A percentile compares a stretch with the other conserved stretches of the same genome.
These are phyloP conservation scores for Fonsecaea pedrosoi DNA, from an alignment of 2,329 filamentous ascomycete species.

Conservation along the genomic window DNA sequence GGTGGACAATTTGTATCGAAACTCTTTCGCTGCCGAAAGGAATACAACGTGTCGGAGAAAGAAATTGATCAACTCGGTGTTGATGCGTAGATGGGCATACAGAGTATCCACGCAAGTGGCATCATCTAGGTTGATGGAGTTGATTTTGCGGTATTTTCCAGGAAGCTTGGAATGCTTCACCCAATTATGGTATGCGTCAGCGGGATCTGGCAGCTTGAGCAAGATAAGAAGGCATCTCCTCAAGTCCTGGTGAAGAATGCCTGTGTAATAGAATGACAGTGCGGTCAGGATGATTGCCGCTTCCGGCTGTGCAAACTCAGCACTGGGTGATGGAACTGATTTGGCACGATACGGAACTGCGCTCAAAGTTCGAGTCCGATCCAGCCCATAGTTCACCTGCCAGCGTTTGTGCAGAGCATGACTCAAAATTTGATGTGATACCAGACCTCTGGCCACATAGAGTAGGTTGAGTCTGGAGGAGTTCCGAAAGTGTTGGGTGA, in stretches of 20 bases:
- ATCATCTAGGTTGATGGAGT: constrained; percentile 67
- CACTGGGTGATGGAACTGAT: constrained; percentile 60
- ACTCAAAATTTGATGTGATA: constrained; percentile 61
- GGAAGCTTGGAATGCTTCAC: constrained; percentile 43
- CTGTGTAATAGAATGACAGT: constrained; percentile 64
- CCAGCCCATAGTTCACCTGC: constrained; percentile 69
- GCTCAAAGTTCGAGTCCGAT: constrained; percentile 60
- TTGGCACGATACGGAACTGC: constrained; percentile 68
- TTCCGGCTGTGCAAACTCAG: constrained; percentile 70
- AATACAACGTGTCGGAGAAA: constrained; percentile 67
- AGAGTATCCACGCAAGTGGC: constrained; percentile 56
- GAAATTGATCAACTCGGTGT: constrained; percentile 67
- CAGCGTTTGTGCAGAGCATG: constrained; percentile 68
- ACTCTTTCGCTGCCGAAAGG: constrained; percentile 50
- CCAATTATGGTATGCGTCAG: constrained; percentile 55
- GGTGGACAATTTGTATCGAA: constrained; percentile 42
- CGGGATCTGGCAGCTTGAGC: constrained; percentile 58
- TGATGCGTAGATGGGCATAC: constrained; percentile 61
- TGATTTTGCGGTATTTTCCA: constrained; percentile 49
- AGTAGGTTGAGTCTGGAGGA: constrained; percentile 33
- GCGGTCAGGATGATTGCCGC: constrained; percentile 63
- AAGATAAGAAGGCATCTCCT: constrained; percentile 58
- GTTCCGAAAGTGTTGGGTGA: constrained; percentile 19
- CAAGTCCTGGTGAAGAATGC: constrained; percentile 60
- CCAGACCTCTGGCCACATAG: constrained; percentile 53